Evolutionary conservation across 805 yeast genomes (phyloP), one percentile per base, ranked within the genome.

Genomic region (Starmerella scarabaei): DNA sequence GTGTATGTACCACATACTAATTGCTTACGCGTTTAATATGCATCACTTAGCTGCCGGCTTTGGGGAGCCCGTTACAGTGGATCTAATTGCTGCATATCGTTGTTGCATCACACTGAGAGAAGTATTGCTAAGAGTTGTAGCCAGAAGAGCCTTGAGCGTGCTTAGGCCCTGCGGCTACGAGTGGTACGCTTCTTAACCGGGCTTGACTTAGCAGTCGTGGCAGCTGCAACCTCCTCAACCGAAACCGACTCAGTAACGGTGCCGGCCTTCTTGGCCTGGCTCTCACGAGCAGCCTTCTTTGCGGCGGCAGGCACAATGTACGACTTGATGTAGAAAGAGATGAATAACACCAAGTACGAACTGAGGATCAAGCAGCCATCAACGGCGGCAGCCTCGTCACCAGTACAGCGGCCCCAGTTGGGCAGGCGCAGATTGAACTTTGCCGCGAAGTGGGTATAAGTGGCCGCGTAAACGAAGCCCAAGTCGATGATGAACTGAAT

Each of bases 331-430:
- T 88, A 88, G 72, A 88, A 88, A 38, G 85, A 78, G 59, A 88
- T 84, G 71, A 88, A 88, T 56, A 88, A 69, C 53, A 88, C 72
- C 66, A 88, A 69, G 67, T 88, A 88, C 40, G 91, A 77, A 43
- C 93, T 77, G 63, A 88, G 71, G 56, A 88, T 81, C 61, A 77
- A 67, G 63, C 84, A 84, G 36, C 98, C 98, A 57, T 75, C 80
- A 38, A 78, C 75, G 40, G 97, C 98, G 47, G 98, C 97, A 53
- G 74, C 72, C 65, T 82, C 93, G 43, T 85, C 78, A 49, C 98
- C 98, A 56, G 80, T 73, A 65, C 98, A 88, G 55, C 79, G 75
- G 49, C 95, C 88, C 60, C 58, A 59, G 64, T 81, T 74, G 43
- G 95, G 95, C 58, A 86, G 62, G 39, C 69, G 67, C 26, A 37